These are phyloP conservation scores for Fraxinus ornus DNA, from an alignment of 305 asterid genomes.

Conservation along the genomic window DNA sequence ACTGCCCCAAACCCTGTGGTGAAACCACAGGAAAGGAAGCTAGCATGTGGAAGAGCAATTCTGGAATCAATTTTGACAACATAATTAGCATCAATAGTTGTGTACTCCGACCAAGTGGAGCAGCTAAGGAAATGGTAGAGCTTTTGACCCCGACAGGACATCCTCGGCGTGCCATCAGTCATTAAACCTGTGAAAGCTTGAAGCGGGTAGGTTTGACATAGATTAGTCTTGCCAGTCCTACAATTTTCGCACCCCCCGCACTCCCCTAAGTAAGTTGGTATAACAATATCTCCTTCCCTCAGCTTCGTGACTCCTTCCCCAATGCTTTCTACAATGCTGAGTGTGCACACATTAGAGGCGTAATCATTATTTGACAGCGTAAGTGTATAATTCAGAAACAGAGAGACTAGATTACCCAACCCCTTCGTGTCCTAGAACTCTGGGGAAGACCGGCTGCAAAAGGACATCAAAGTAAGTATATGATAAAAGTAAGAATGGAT, in stretches of 20 bases:
- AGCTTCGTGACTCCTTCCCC: conserved; percentile 39
- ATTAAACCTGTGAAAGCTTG: conserved; percentile 41
- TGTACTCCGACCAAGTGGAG: conserved; percentile 52
- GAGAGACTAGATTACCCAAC: conserved; percentile 41
- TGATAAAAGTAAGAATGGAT: background rate
- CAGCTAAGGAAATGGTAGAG: conserved; percentile 45
- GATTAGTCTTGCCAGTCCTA: conserved; percentile 32
- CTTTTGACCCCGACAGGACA: conserved; percentile 18
- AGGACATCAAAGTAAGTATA: background rate
- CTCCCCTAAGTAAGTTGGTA: conserved; percentile 46
- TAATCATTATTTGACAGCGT: background rate
- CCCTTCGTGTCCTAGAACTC: conserved; percentile 65
- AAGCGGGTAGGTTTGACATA: conserved; percentile 40
- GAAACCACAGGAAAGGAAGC: conserved; percentile 55
- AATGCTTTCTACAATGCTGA: conserved; percentile 39
- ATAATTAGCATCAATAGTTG: conserved; percentile 42
- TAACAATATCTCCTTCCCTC: conserved; percentile 36
- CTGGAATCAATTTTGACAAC: conserved; percentile 36
- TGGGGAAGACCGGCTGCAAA: conserved; percentile 50
- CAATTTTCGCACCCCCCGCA: conserved; percentile 42
- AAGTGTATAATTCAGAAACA: background rate
- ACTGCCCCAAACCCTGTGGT: conserved; percentile 54
- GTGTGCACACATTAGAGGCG: background rate
- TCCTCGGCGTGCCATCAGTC: conserved; percentile 35
- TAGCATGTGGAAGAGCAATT: conserved; percentile 43